Conservation (phyloP, 2,329 filamentous ascomycete genomes). For the Ambrosiella xylebori region DNA sequence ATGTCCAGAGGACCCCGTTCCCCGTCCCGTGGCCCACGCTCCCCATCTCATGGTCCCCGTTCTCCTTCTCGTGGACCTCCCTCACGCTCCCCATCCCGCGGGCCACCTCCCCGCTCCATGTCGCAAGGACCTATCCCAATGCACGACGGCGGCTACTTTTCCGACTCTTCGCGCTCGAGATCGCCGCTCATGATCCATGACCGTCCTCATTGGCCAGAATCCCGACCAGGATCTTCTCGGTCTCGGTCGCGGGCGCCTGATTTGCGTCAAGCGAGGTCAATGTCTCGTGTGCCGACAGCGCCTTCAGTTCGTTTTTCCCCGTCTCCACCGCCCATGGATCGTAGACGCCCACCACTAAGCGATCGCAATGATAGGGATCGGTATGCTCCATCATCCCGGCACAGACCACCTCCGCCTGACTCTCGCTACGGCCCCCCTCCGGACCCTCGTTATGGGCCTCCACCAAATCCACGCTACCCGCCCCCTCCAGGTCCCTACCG, state of each 20-base stretch:
- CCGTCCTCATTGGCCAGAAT: constrained; percentile 1
- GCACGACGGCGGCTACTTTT: neutral
- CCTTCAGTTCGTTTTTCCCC: constrained; percentile 7
- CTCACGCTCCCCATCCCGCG: neutral
- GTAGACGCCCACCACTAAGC: neutral
- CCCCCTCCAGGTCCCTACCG: no score
- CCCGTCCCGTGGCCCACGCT: neutral
- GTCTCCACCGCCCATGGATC: neutral
- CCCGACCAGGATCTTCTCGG: neutral
- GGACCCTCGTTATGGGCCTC: neutral
- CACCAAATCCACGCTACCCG: neutral
- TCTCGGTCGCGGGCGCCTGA: neutral
- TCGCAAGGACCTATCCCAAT: neutral
- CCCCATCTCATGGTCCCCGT: neutral
- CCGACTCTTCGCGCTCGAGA: neutral
- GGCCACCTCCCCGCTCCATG: neutral
- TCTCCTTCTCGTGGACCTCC: neutral
- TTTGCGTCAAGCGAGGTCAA: neutral
- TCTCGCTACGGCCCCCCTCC: neutral
- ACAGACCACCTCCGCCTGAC: neutral
- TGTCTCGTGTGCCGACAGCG: constrained; percentile 3
- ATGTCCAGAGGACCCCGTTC: neutral
- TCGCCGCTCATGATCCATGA: constrained; percentile 1
- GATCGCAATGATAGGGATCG: neutral
- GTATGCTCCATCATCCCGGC: neutral